phyloP scores from a whole-genome alignment of 345 rosid genomes.

The Erodium maritimum region DNA sequence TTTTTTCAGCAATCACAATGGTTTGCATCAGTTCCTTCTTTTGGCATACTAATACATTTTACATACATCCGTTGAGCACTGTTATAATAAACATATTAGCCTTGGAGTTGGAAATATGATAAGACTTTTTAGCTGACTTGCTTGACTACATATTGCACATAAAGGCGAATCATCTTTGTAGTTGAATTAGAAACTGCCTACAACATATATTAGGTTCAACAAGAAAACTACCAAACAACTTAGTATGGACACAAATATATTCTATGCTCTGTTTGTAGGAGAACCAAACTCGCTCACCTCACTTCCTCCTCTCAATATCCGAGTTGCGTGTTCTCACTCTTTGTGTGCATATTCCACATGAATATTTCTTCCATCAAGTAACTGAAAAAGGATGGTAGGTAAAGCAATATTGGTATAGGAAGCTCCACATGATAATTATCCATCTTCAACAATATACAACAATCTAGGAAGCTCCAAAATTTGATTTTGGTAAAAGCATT shows the following conservation, averaged over 20 bases:
- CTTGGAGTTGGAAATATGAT: too few relatives aligned
- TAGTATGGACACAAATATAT: background rate
- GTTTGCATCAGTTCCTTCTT: too few relatives aligned
- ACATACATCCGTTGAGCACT: too few relatives aligned
- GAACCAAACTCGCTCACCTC: background rate
- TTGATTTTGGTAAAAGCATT: background rate
- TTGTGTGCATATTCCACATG: slow-evolving; percentile 40
- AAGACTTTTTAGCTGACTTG: background rate
- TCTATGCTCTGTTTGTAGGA: background rate
- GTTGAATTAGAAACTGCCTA: background rate
- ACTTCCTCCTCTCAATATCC: too few relatives aligned
- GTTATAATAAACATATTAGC: too few relatives aligned
- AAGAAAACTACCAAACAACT: background rate
- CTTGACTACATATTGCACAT: background rate
- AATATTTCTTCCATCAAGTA: slow-evolving; percentile 57
- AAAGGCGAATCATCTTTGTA: background rate
- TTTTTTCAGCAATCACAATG: too few relatives aligned
- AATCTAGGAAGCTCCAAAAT: background rate
- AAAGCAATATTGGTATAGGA: background rate
- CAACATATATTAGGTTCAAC: background rate
- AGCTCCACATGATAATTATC: too few relatives aligned
- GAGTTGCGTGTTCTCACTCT: slow-evolving; percentile 4
- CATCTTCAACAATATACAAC: background rate
- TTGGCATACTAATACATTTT: too few relatives aligned
- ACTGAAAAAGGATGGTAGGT: slow-evolving; percentile 17